These are phyloP conservation scores for Conringia planisiliqua DNA, from an alignment of 345 rosid species.

Conservation along the genomic window DNA sequence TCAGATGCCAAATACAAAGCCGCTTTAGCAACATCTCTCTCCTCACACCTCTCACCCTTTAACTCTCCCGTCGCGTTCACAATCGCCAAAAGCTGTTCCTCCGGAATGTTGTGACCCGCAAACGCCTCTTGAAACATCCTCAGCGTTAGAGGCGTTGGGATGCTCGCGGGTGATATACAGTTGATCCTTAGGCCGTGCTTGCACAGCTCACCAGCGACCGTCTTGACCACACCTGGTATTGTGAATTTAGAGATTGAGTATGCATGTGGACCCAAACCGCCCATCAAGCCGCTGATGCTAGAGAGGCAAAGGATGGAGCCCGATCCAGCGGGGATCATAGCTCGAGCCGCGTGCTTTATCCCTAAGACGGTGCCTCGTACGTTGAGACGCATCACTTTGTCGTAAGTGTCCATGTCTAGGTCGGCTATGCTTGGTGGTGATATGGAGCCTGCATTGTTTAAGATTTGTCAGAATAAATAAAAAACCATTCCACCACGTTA, in stretches of 20 bases:
- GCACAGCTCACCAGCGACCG: slow-evolving; percentile 65
- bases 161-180: slow-evolving; percentile 65
- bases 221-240: slow-evolving; percentile 61
- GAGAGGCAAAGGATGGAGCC: slow-evolving; percentile 76
- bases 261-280: slow-evolving; percentile 71
- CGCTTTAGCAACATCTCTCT: slow-evolving; percentile 57
- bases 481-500: background rate
- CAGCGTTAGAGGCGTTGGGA: slow-evolving; percentile 54
- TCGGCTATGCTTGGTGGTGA: slow-evolving; percentile 57
- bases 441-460: slow-evolving; percentile 29
- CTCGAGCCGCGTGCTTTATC: slow-evolving; percentile 76
- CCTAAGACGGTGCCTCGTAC: slow-evolving; percentile 56
- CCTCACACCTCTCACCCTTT: slow-evolving; percentile 66
- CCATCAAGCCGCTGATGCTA: slow-evolving; percentile 73
- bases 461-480: background rate
- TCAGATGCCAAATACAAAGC: slow-evolving; percentile 40
- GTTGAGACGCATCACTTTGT: slow-evolving; percentile 62
- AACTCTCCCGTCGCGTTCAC: slow-evolving; percentile 60
- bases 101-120: slow-evolving; percentile 33
- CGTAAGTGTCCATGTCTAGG: slow-evolving; percentile 58
- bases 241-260: slow-evolving; percentile 63
- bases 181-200: slow-evolving; percentile 57
- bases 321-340: slow-evolving; percentile 57
- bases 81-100: slow-evolving; percentile 43
- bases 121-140: slow-evolving; percentile 32